A percentile compares a stretch with the other conserved stretches of the same genome.
Conservation (phyloP, 129 eudicot species). For the Silybum marianum region DNA sequence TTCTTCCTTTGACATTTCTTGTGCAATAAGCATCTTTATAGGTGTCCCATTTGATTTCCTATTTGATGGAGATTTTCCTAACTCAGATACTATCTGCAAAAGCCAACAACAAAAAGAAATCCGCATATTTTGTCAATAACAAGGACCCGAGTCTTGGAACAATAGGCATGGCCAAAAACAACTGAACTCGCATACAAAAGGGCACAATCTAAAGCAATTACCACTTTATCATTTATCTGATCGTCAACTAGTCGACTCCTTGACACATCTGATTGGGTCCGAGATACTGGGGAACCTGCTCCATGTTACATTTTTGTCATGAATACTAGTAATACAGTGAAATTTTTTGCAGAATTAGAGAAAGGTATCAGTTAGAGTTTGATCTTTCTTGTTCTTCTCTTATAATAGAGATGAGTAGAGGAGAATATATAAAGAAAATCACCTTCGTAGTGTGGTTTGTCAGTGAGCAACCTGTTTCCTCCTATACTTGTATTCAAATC, state of each 20-base stretch:
- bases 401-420: neutral
- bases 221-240: slow-evolving; percentile 66
- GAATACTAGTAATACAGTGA: neutral
- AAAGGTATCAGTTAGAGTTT: neutral
- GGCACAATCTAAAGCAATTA: slow-evolving; percentile 25
- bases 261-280: slow-evolving; percentile 73
- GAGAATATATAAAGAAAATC: slow-evolving; percentile 6
- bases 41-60: slow-evolving; percentile 64
- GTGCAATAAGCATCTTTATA: slow-evolving; percentile 84
- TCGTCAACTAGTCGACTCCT: slow-evolving; percentile 52
- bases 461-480: slow-evolving; percentile 70
- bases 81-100: slow-evolving; percentile 66
- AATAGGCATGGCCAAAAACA: slow-evolving; percentile 1
- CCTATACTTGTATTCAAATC: slow-evolving; percentile 61
- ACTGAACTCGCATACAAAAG: neutral
- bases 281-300: slow-evolving; percentile 72
- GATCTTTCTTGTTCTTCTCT: neutral
- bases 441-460: slow-evolving; percentile 79
- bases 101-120: slow-evolving; percentile 10
- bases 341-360: neutral
- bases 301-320: slow-evolving; percentile 3
- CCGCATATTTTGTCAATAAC: slow-evolving; percentile 13
- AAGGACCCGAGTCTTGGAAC: neutral
- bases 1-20: slow-evolving; percentile 90
- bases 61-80: slow-evolving; percentile 39